Evolutionary conservation across 208 protist species (phyloP).

Genomic region (Leptomonas seymouri): DNA sequence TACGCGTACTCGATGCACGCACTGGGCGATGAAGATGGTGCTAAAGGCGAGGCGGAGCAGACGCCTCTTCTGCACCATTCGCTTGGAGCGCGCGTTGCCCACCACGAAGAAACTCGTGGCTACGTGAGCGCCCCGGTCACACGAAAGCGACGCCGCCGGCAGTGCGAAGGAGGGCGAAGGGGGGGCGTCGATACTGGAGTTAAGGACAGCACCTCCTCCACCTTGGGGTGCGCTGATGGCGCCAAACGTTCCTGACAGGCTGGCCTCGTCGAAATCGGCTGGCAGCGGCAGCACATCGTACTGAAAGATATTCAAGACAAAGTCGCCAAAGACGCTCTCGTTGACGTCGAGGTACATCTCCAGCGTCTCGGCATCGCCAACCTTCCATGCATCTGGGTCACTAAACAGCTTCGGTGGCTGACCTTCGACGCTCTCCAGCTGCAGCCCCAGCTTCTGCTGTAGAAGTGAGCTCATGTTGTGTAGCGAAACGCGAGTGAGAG

Average conservation of each 20-base stretch:
- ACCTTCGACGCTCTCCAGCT: constrained; percentile 50
- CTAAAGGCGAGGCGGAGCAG: constrained; percentile 79
- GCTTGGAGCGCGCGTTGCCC: constrained; percentile 19
- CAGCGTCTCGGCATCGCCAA: constrained; percentile 34
- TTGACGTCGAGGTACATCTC: constrained; percentile 55
- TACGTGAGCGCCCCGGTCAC: constrained; percentile 4
- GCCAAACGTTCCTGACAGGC: not conserved
- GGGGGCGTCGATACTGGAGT: not conserved
- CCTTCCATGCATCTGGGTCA: constrained; percentile 55
- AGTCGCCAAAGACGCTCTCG: constrained; percentile 76
- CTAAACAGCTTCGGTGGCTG: constrained; percentile 46
- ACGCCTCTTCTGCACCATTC: constrained; percentile 34
- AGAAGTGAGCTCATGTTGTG: constrained; percentile 56
- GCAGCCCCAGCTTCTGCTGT: constrained; percentile 52
- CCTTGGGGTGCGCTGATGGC: not conserved
- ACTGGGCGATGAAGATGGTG: constrained; percentile 75
- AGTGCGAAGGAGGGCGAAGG: not conserved
- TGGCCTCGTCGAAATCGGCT: constrained; percentile 6
- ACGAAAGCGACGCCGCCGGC: constrained; percentile 3
- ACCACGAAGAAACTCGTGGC: constrained; percentile 16
- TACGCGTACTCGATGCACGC: constrained; percentile 54
- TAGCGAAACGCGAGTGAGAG: constrained; percentile 54
- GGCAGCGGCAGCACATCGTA: constrained; percentile 40
- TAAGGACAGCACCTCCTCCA: not conserved
- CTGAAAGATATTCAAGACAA: constrained; percentile 58